phyloP scores from a whole-genome alignment of 1,284 basidiomycete species.

The Kalmanozyma brasiliensis region DNA sequence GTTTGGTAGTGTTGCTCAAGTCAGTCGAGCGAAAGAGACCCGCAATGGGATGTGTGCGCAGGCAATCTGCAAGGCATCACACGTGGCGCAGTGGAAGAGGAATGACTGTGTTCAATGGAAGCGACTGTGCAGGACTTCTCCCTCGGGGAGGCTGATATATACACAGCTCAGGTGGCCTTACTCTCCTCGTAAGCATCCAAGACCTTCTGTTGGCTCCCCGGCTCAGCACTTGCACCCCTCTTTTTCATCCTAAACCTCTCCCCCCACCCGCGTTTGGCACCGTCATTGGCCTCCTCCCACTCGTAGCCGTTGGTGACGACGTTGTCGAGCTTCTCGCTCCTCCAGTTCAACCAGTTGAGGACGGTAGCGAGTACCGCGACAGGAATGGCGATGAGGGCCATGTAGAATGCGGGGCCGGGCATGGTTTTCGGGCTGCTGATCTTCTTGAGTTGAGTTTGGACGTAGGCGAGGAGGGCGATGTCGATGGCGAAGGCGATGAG shows the following conservation, averaged over 20 bases:
- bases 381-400: constrained; percentile 40
- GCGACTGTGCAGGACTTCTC: no score
- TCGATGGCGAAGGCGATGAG: constrained; percentile 38
- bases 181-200: constrained; percentile 41
- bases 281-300: constrained; percentile 2
- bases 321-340: constrained; percentile 10
- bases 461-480: constrained; percentile 36
- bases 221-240: no score
- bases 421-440: constrained; percentile 7
- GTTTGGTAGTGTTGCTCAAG: no score
- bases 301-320: constrained; percentile 24
- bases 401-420: constrained; percentile 41
- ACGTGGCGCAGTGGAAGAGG: no score
- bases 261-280: no score
- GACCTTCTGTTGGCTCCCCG: constrained; percentile 16
- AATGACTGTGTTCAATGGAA: no score
- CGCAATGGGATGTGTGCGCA: no score
- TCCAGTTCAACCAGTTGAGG: constrained; percentile 22
- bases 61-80: no score
- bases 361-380: constrained; percentile 16
- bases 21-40: no score
- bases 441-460: constrained; percentile 26
- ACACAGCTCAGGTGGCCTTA: no score
- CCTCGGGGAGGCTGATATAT: no score
- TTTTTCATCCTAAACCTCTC: no score